phyloP scores from a whole-genome alignment of 1,284 basidiomycete species.

The Puccinia coronata region DNA sequence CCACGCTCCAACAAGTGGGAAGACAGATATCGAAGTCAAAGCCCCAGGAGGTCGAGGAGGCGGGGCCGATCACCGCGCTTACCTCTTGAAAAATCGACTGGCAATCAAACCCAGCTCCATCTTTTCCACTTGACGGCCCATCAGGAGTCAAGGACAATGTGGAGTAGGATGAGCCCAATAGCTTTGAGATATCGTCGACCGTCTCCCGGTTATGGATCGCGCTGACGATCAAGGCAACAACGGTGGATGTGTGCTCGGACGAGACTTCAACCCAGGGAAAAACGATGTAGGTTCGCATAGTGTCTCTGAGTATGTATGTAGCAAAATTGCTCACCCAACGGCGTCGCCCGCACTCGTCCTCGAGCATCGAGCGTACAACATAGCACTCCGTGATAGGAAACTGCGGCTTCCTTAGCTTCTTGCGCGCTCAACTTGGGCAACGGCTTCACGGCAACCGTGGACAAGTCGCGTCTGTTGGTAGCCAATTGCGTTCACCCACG shows the following conservation, averaged over 20 bases:
- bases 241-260: neutral
- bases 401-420: neutral
- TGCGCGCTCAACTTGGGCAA: neutral
- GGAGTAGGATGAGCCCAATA: neutral
- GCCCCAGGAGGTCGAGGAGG: neutral
- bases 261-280: neutral
- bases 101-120: neutral
- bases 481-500: neutral
- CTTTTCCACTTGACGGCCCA: neutral
- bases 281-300: neutral
- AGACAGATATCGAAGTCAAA: slow-evolving; percentile 12
- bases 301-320: neutral
- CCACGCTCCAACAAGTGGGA: neutral
- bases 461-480: slow-evolving; percentile 1
- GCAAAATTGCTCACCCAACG: neutral
- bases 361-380: slow-evolving; percentile 1
- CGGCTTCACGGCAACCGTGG: neutral
- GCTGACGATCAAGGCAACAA: slow-evolving; percentile 9
- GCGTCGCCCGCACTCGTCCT: slow-evolving; percentile 18
- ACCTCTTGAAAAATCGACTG: slow-evolving; percentile 1
- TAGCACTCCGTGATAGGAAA: slow-evolving; percentile 18
- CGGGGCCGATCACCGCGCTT: neutral
- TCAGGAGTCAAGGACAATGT: neutral
- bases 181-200: slow-evolving; percentile 7
- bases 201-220: slow-evolving; percentile 18